Evolutionary conservation across 2,329 filamentous ascomycete genomes (phyloP).

Genomic region (Fusarium zealandicum): DNA sequence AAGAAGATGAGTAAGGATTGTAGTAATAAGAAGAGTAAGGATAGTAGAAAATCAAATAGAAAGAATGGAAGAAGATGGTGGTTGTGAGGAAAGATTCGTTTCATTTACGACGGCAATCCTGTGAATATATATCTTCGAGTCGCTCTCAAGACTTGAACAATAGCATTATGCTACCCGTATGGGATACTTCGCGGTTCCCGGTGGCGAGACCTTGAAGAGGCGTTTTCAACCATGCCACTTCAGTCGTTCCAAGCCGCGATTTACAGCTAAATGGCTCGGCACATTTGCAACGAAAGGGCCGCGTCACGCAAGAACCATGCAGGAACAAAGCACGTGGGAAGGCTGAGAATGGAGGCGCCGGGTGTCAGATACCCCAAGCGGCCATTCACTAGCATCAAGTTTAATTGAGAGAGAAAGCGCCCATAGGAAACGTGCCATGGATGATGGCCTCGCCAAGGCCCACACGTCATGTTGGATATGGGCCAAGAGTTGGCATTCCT

Average conservation of each 20-base stretch:
- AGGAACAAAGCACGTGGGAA: not conserved
- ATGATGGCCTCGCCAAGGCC: too few relatives aligned
- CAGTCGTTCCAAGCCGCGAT: not conserved
- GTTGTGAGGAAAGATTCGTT: not conserved
- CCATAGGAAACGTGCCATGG: too few relatives aligned
- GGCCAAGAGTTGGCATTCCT: conserved; percentile 1
- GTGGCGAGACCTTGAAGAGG: conserved; percentile 15
- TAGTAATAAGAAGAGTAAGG: not conserved
- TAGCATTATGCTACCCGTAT: not conserved
- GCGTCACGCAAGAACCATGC: conserved; percentile 15
- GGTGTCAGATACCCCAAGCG: not conserved
- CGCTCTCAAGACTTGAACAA: not conserved
- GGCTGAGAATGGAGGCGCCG: conserved; percentile 6
- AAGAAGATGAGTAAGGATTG: not conserved
- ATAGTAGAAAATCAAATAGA: not conserved
- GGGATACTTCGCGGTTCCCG: not conserved
- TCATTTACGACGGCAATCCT: not conserved
- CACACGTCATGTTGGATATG: not conserved
- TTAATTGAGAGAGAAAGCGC: too few relatives aligned
- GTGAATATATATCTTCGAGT: conserved; percentile 14
- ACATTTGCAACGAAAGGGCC: not conserved
- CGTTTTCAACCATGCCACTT: conserved; percentile 4
- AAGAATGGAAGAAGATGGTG: conserved; percentile 18
- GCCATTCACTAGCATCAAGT: not conserved
- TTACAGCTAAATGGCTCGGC: conserved; percentile 4